Conservation (phyloP, 2,329 filamentous ascomycete species). For the Arthrobotrys iridis region DNA sequence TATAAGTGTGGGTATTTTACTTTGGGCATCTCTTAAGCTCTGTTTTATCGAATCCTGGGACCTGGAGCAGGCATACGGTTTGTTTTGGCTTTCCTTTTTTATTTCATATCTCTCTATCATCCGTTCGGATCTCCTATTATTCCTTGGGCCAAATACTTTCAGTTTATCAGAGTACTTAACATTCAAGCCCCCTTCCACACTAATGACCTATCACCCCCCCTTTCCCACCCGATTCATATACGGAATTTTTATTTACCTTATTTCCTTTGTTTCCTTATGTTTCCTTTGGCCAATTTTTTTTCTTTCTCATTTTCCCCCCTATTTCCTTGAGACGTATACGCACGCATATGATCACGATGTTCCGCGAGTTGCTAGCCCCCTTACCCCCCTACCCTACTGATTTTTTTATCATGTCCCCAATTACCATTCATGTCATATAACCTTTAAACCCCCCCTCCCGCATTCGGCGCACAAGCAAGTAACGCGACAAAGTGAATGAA, state of each 20-base stretch:
- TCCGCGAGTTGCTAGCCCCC: conserved; percentile 17
- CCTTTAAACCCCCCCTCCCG: conserved; percentile 13
- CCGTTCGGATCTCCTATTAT: conserved; percentile 14
- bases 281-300: not conserved
- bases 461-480: conserved; percentile 43
- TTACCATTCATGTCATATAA: conserved; percentile 53
- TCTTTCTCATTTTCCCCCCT: too few relatives aligned
- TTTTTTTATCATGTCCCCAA: conserved; percentile 3
- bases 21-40: conserved; percentile 30
- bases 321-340: conserved; percentile 32
- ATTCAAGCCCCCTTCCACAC: conserved; percentile 1
- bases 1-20: conserved; percentile 36
- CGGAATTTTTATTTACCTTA: conserved; percentile 21
- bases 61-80: conserved; percentile 26
- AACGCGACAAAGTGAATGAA: conserved; percentile 54
- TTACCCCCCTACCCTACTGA: conserved; percentile 4
- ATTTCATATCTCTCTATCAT: conserved; percentile 3
- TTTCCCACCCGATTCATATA: conserved; percentile 5
- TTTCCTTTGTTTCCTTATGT: not conserved
- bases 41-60: conserved; percentile 21
- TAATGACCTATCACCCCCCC: conserved; percentile 34
- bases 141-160: conserved; percentile 10
- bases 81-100: not conserved
- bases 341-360: conserved; percentile 41
- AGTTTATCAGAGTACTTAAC: conserved; percentile 3